These are phyloP conservation scores for Eucalyptus leucophloia DNA, from an alignment of 345 rosid genomes.

Conservation along the genomic window DNA sequence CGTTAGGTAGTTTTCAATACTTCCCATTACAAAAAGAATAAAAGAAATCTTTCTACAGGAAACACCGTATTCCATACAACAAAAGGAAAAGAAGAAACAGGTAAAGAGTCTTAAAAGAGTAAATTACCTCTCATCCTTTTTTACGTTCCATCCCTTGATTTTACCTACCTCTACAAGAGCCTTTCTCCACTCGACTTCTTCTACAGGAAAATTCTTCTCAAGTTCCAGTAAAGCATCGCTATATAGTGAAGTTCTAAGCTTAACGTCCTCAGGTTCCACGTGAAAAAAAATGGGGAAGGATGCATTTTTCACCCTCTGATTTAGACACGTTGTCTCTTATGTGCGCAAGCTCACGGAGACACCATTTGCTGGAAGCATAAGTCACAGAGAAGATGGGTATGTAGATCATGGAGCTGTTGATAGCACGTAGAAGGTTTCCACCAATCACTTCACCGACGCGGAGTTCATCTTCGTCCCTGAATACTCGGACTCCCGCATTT, in stretches of 20 bases:
- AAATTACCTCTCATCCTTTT: accelerated
- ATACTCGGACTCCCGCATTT: too few species aligned
- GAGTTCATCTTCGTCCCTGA: accelerated
- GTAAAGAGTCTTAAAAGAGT: accelerated
- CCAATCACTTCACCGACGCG: accelerated
- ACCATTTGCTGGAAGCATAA: too few species aligned
- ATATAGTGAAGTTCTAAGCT: too few species aligned
- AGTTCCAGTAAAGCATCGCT: accelerated
- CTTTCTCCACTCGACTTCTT: too few species aligned
- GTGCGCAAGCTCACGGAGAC: too few species aligned
- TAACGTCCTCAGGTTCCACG: too few species aligned
- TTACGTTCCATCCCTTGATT: too few species aligned
- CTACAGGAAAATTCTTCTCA: accelerated
- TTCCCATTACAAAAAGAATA: background rate
- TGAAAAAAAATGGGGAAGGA: accelerated
- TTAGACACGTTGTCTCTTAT: accelerated
- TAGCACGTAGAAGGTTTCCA: too few species aligned
- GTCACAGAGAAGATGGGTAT: accelerated
- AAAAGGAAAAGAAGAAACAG: background rate
- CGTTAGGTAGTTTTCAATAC: background rate
- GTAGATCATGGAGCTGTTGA: accelerated
- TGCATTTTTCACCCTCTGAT: accelerated
- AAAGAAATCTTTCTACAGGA: accelerated
- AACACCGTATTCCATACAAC: background rate
- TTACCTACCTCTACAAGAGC: accelerated